Percentiles rank a stretch among this genome's conserved stretches.
Evolutionary conservation across 1,284 basidiomycete species (phyloP).

Genomic region (Anthracocystis setariae): DNA sequence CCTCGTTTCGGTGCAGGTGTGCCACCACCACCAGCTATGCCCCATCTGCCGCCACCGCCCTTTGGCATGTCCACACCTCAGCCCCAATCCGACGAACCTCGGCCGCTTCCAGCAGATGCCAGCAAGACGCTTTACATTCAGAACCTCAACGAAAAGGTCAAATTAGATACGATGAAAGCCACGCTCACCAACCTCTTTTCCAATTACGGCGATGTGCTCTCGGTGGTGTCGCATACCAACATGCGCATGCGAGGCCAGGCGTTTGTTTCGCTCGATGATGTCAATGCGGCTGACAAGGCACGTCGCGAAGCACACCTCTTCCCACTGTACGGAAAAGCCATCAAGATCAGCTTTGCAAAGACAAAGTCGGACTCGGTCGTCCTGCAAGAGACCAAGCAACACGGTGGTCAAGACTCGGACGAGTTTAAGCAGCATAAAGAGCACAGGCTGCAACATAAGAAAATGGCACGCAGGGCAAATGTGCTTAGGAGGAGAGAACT

Average conservation of each 20-base stretch:
- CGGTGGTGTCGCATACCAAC: conserved; percentile 91
- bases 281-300: conserved; percentile 84
- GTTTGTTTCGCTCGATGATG: conserved; percentile 88
- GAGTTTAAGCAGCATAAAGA: conserved; percentile 73
- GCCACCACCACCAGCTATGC: conserved; percentile 23
- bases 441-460: conserved; percentile 51
- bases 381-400: conserved; percentile 21
- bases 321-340: conserved; percentile 94
- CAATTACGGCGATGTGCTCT: conserved; percentile 88
- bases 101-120: conserved; percentile 35
- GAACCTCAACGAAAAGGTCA: conserved; percentile 97
- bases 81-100: conserved; percentile 17
- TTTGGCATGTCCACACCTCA: conserved; percentile 25
- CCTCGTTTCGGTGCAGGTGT: conserved; percentile 15
- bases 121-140: conserved; percentile 91
- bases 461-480: conserved; percentile 52
- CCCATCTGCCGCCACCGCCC: conserved; percentile 18
- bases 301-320: conserved; percentile 91
- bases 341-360: conserved; percentile 84
- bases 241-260: conserved; percentile 97
- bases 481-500: conserved; percentile 43
- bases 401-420: conserved; percentile 28
- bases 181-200: conserved; percentile 90
- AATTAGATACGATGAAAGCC: conserved; percentile 83
- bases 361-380: conserved; percentile 90